Conservation (phyloP, 805 yeast species). For the Pichia gijzeniarum region DNA sequence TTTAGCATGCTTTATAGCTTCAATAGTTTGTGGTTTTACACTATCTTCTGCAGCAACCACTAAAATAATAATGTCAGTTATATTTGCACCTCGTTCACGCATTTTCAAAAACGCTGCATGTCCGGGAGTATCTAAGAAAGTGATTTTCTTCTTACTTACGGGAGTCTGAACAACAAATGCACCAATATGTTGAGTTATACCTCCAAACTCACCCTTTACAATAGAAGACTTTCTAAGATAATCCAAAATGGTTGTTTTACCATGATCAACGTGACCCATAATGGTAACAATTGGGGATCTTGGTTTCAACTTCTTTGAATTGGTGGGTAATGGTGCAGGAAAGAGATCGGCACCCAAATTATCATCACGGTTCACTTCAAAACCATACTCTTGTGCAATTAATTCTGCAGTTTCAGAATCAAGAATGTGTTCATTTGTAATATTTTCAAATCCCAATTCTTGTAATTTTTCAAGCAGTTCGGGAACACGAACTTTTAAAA, state of each 20-base stretch:
- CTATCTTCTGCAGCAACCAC: conserved; percentile 98
- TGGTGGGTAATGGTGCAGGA: conserved; percentile 48
- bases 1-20: conserved; percentile 90
- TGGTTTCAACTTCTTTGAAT: conserved; percentile 41
- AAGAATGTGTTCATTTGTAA: conserved; percentile 69
- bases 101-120: conserved; percentile 95
- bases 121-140: conserved; percentile 96
- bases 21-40: conserved; percentile 95
- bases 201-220: conserved; percentile 84
- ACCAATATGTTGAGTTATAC: conserved; percentile 97
- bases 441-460: conserved; percentile 65
- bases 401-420: conserved; percentile 82
- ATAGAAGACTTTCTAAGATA: conserved; percentile 77
- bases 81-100: conserved; percentile 94
- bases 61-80: conserved; percentile 85
- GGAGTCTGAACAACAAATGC: conserved; percentile 89
- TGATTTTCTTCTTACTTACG: conserved; percentile 63
- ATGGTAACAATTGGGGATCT: conserved; percentile 95
- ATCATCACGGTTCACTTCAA: conserved; percentile 51
- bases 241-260: conserved; percentile 92
- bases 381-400: conserved; percentile 86
- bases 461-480: conserved; percentile 51
- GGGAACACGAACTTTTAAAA: conserved; percentile 59
- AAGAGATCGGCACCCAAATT: conserved; percentile 54
- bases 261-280: conserved; percentile 99